phyloP scores from a whole-genome alignment of 176 grass and related monocot species.

The Canna indica region DNA sequence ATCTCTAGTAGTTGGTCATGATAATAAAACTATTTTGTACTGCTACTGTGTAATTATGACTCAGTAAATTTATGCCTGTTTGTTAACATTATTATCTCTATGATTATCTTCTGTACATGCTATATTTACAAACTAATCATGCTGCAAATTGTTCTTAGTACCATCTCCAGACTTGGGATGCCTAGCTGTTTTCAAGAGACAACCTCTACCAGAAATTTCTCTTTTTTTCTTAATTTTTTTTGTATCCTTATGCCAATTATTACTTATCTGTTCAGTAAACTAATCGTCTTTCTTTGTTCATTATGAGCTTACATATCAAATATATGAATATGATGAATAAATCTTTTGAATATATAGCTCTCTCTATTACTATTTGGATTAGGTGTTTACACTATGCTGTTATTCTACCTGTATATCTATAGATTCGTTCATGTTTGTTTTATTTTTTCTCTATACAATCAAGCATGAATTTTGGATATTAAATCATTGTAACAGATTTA shows the following conservation, averaged over 20 bases:
- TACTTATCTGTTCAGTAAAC: not conserved
- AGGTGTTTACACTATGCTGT: too few species aligned
- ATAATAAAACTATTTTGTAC: not conserved
- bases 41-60: not conserved
- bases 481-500: too few species aligned
- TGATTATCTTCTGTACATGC: not conserved
- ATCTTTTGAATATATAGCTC: not conserved
- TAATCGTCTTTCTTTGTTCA: not conserved
- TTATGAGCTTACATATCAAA: not conserved
- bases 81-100: not conserved
- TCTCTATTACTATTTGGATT: too few species aligned
- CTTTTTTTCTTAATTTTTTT: not conserved
- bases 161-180: not conserved
- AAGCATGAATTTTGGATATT: too few species aligned
- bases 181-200: not conserved
- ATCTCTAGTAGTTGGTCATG: conserved; percentile 6
- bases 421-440: too few species aligned
- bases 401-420: too few species aligned
- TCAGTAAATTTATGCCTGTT: not conserved
- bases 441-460: too few species aligned
- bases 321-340: not conserved
- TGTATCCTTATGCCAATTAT: not conserved
- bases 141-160: not conserved
- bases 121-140: not conserved
- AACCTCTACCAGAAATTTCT: not conserved